Conservation (phyloP, 78 protist genomes). For the Dictyostelium citrinum region DNA sequence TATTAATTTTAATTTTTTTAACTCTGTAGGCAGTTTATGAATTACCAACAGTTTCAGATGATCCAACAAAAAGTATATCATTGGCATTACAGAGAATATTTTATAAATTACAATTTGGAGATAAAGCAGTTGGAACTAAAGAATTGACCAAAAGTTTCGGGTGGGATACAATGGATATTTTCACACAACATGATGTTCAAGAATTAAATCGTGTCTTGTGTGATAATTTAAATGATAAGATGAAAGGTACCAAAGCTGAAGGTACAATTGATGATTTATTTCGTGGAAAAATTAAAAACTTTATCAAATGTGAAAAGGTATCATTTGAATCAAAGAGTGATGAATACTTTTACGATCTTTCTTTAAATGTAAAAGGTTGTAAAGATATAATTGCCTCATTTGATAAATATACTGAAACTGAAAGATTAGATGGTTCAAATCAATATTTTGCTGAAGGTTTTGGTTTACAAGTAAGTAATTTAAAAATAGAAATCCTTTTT, state of each 20-base stretch:
- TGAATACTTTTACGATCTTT: constrained; percentile 92
- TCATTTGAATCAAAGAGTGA: constrained; percentile 84
- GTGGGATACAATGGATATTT: constrained; percentile 94
- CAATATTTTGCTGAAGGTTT: constrained; percentile 89
- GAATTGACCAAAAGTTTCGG: constrained; percentile 94
- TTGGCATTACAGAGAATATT: constrained; percentile 87
- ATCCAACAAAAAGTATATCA: constrained; percentile 60
- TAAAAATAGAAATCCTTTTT: too few relatives aligned
- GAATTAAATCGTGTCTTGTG: constrained; percentile 96
- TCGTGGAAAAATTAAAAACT: constrained; percentile 90
- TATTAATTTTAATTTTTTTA: not conserved
- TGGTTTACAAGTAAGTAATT: constrained; percentile 81
- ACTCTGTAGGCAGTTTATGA: constrained; percentile 49
- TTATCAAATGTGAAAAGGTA: constrained; percentile 92
- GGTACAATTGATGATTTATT: constrained; percentile 91
- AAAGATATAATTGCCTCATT: constrained; percentile 82
- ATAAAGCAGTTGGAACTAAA: constrained; percentile 83
- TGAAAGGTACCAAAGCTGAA: constrained; percentile 95
- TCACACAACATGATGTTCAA: constrained; percentile 98
- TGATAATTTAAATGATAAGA: constrained; percentile 95
- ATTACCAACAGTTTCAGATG: constrained; percentile 57
- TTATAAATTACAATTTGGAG: constrained; percentile 76
- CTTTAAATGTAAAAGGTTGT: constrained; percentile 91
- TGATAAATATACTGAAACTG: constrained; percentile 86
- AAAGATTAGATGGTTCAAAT: constrained; percentile 94